Conservation (phyloP, 1,284 basidiomycete species). For the Heterobasidion parviporum region DNA sequence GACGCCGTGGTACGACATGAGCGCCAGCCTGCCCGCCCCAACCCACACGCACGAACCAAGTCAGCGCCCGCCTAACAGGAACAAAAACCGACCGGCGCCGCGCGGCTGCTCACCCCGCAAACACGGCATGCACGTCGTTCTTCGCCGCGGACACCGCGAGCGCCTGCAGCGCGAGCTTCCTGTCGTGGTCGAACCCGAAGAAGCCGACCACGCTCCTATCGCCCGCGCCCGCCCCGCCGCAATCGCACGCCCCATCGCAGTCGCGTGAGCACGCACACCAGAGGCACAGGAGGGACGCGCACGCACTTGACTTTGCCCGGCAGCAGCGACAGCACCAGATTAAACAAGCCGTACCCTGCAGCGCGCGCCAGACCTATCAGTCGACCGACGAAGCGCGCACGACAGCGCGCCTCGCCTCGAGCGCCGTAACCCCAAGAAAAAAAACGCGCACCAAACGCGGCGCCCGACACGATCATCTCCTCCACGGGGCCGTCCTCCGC, state of each 20-base stretch:
- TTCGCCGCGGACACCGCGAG: constrained; percentile 57
- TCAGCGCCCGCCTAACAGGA: neutral
- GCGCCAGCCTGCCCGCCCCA: constrained; percentile 39
- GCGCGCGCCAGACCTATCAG: too few relatives aligned
- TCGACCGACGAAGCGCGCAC: neutral
- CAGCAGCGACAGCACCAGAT: constrained; percentile 67
- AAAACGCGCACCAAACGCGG: constrained; percentile 53
- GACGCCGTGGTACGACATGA: constrained; percentile 73
- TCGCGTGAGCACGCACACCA: neutral
- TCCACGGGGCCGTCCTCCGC: constrained; percentile 47
- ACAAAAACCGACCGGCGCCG: neutral
- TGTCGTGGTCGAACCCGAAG: constrained; percentile 66
- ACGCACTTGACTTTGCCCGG: constrained; percentile 61
- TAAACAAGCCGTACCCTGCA: constrained; percentile 69
- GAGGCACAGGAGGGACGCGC: constrained; percentile 22
- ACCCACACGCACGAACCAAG: too few relatives aligned
- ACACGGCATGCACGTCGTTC: constrained; percentile 63
- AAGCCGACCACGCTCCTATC: constrained; percentile 64
- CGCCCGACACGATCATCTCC: constrained; percentile 63
- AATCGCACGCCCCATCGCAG: neutral
- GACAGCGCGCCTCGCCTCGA: too few relatives aligned
- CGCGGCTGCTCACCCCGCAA: constrained; percentile 45
- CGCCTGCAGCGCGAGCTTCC: constrained; percentile 57
- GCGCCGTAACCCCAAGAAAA: too few relatives aligned
- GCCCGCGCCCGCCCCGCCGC: too few relatives aligned